A percentile compares a stretch with the other conserved stretches of the same genome.
Evolutionary conservation across 2,329 filamentous ascomycete species (phyloP).

Genomic region (Claviceps monticola): DNA sequence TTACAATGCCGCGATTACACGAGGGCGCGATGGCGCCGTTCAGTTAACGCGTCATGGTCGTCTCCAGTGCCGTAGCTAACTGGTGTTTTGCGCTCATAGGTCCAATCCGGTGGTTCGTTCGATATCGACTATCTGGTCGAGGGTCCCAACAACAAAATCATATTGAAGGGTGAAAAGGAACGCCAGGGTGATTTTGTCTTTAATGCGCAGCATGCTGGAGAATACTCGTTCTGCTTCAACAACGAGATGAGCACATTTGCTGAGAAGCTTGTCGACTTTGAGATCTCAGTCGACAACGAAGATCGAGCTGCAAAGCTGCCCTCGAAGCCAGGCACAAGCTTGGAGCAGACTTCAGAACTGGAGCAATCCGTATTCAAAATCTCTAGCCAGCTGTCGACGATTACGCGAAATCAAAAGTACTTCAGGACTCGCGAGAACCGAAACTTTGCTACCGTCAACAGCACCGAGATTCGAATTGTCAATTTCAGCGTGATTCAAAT

Average conservation of each 20-base stretch:
- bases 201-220: constrained; percentile 72
- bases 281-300: constrained; percentile 94
- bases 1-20: background rate
- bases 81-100: constrained; percentile 36
- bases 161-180: constrained; percentile 79
- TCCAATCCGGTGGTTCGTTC: constrained; percentile 96
- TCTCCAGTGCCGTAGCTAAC: background rate
- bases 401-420: constrained; percentile 96
- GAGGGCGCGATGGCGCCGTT: background rate
- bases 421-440: constrained; percentile 98
- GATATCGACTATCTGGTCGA: constrained; percentile 88
- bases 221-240: constrained; percentile 96
- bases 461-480: constrained; percentile 89
- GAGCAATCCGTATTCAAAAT: constrained; percentile 95
- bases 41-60: background rate
- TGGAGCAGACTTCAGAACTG: constrained; percentile 76
- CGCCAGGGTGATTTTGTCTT: constrained; percentile 97
- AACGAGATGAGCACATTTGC: constrained; percentile 97
- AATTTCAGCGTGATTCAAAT: constrained; percentile 95
- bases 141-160: constrained; percentile 65
- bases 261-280: constrained; percentile 96
- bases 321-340: constrained; percentile 72
- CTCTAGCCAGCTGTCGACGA: constrained; percentile 81
- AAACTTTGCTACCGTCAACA: constrained; percentile 95
- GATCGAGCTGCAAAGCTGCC: constrained; percentile 59